Base-by-base conservation (phyloP, 2,329 filamentous ascomycete genomes). In the Fusarium aywerte region DNA sequence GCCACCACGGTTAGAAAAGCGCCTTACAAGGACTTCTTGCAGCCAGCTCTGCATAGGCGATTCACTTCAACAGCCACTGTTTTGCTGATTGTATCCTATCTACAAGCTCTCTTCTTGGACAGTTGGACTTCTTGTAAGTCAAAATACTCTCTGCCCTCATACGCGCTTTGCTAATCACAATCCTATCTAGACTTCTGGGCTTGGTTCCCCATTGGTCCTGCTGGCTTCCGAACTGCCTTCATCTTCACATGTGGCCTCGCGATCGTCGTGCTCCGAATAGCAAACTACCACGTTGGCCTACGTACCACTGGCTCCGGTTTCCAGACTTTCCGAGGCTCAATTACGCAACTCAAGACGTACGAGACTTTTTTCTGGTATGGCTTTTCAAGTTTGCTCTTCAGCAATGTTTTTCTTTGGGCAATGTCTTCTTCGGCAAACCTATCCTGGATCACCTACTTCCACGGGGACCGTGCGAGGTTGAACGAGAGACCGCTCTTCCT, bases 401-500 rank as follows among this genome's bases (percentile, higher is more conserved):
- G 88, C 73, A 89, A 94, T 74, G 83, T 95, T 35, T 97, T 93
- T 75, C 87, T 96, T 21, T 93, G 89, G 85, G 90, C 90, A 5
- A 83, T 86, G 50, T 81, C 88, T 21, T 80, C 81, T 18, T 79
- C 80, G 36, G 84, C 86, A 51, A 88, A 89, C 63, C 82, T 97
- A 53, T 85, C 86, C 65, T 92, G 91, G 86, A 88, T 97, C 68
- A 91, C 90, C 54, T 85, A 88, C 69, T 88, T 87, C 77, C 89
- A 82, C 63, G 89, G 85, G 68, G 92, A 96, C 76, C 86, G 93
- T 33, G 85, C 90, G 20, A 85, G 88, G 51, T 80, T 97, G 59
- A 98, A 98, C 76, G 95, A 98, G 81, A 87, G 91, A 67, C 90
- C 93, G 1, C 85, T 98, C 25, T 96, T 93, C 75, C 82, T 97